phyloP scores from a whole-genome alignment of 768 basidiomycete genomes.

The Lyophyllum decastes region DNA sequence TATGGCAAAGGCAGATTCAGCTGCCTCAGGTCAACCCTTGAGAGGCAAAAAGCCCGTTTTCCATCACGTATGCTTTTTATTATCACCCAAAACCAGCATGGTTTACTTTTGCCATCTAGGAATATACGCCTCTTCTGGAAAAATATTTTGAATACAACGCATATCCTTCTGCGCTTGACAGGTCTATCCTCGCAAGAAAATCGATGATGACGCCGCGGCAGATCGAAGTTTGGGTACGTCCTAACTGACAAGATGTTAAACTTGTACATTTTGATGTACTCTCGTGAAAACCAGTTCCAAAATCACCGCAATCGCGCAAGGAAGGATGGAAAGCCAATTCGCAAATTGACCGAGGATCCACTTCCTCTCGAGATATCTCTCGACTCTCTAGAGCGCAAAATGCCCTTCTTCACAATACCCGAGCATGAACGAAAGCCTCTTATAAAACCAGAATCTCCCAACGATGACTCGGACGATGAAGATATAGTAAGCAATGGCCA shows the following conservation, averaged over 20 bases:
- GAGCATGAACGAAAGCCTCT: conserved; percentile 10
- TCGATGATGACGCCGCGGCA: conserved; percentile 44
- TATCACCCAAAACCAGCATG: background rate
- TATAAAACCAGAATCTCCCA: conserved; percentile 10
- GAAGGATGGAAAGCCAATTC: conserved; percentile 26
- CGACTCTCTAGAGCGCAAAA: conserved; percentile 21
- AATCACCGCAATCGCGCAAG: conserved; percentile 47
- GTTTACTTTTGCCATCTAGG: conserved; percentile 31
- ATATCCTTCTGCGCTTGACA: conserved; percentile 45
- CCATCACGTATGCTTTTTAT: background rate
- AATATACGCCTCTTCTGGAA: conserved; percentile 46
- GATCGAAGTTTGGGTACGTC: conserved; percentile 56
- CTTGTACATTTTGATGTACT: background rate
- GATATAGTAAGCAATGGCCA: background rate
- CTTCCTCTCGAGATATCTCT: conserved; percentile 22
- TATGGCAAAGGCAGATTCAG: background rate
- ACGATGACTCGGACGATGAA: conserved; percentile 6
- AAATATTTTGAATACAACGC: conserved; percentile 51
- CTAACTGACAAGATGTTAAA: background rate
- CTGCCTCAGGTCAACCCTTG: background rate
- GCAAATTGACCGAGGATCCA: conserved; percentile 19
- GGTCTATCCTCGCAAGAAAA: conserved; percentile 39
- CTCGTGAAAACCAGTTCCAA: conserved; percentile 43
- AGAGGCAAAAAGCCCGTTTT: conserved; percentile 7
- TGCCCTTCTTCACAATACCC: conserved; percentile 27